Evolutionary conservation across 1,139 yeast genomes (phyloP).

Genomic region (Dujonia santamariae): DNA sequence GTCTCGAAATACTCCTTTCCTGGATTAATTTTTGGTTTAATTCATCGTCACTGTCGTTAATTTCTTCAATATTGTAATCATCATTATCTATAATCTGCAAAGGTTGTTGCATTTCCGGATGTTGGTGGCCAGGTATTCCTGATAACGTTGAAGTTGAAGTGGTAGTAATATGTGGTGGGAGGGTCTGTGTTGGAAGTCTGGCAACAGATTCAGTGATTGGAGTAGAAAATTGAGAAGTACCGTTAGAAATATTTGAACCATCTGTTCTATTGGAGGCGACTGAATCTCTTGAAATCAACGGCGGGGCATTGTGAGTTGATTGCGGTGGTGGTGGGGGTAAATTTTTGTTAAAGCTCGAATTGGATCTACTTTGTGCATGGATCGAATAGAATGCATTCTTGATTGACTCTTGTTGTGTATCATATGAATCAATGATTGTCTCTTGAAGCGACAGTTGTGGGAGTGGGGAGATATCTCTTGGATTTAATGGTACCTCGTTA

Average conservation of each 20-base stretch:
- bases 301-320: conserved; percentile 8
- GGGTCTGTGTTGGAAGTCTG: conserved; percentile 5
- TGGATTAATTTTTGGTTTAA: conserved; percentile 11
- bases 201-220: conserved; percentile 9
- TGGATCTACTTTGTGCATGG: conserved; percentile 5
- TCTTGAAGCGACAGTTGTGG: neutral
- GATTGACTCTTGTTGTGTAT: neutral
- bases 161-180: conserved; percentile 1
- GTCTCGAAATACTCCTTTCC: neutral
- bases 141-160: conserved; percentile 1
- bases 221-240: conserved; percentile 15
- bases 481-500: neutral
- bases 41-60: conserved; percentile 41
- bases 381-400: conserved; percentile 2
- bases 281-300: conserved; percentile 12
- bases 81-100: conserved; percentile 10
- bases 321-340: conserved; percentile 30
- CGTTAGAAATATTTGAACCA: conserved; percentile 12
- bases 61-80: conserved; percentile 42
- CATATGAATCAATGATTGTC: neutral
- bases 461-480: neutral
- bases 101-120: conserved; percentile 1
- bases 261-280: conserved; percentile 17
- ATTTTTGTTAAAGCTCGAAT: conserved; percentile 17
- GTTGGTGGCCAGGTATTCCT: neutral